Conservation (phyloP, 768 basidiomycete species). For the Hypholoma fasciculare region DNA sequence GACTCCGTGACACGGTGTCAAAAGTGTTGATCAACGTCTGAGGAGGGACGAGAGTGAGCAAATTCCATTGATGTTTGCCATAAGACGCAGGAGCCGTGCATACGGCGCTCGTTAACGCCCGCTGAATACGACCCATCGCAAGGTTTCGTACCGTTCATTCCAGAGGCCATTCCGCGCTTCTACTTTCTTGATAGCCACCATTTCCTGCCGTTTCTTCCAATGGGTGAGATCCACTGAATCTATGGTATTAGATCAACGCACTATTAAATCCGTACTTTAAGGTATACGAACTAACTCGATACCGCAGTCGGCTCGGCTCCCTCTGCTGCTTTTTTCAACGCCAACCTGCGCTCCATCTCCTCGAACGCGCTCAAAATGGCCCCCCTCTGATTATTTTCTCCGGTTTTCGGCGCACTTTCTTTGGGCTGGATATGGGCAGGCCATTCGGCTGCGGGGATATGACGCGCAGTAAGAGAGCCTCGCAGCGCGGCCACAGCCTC, state of each 20-base stretch:
- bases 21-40: too few species aligned
- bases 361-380: slow-evolving; percentile 67
- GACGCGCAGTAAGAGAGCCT: slow-evolving; percentile 42
- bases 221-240: slow-evolving; percentile 1
- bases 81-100: too few species aligned
- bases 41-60: too few species aligned
- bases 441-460: slow-evolving; percentile 65
- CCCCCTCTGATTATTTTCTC: slow-evolving; percentile 24
- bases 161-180: slow-evolving; percentile 12
- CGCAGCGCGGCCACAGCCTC: slow-evolving; percentile 51
- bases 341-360: slow-evolving; percentile 62
- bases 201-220: slow-evolving; percentile 4
- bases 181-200: slow-evolving; percentile 1
- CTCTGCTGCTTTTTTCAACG: slow-evolving; percentile 39
- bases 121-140: slow-evolving; percentile 52
- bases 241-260: slow-evolving; percentile 7
- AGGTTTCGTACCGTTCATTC: slow-evolving; percentile 39
- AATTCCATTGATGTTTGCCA: too few species aligned
- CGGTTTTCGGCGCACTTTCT: slow-evolving; percentile 12
- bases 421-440: slow-evolving; percentile 47
- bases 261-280: neutral
- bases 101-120: slow-evolving; percentile 30
- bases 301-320: slow-evolving; percentile 7
- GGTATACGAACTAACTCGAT: slow-evolving; percentile 22
- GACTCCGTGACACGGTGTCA: too few species aligned